A percentile compares a stretch with the other conserved stretches of the same genome.
Evolutionary conservation across 2,329 filamentous ascomycete genomes (phyloP).

Genomic region (Escovopsis sp.): DNA sequence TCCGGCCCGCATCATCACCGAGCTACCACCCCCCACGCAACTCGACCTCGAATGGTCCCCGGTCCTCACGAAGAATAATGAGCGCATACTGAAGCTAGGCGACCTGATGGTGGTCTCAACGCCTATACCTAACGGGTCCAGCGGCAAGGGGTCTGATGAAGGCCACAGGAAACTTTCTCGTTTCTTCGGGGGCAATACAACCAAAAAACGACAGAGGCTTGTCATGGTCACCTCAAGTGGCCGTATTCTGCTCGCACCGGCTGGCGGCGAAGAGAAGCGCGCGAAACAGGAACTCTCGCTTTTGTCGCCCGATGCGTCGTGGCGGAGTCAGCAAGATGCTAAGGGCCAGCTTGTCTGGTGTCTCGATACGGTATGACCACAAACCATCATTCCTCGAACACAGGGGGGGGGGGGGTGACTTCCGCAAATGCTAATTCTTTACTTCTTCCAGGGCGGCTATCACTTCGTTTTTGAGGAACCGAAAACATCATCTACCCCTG

Average conservation of each 20-base stretch:
- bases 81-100: constrained; percentile 86
- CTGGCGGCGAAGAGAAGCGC: constrained; percentile 91
- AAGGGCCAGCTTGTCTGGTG: constrained; percentile 82
- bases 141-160: constrained; percentile 55
- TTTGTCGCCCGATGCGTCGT: constrained; percentile 57
- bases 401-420: neutral
- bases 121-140: constrained; percentile 60
- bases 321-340: constrained; percentile 67
- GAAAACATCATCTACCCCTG: constrained; percentile 49
- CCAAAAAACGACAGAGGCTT: constrained; percentile 82
- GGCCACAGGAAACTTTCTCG: constrained; percentile 78
- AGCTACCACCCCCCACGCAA: constrained; percentile 90
- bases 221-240: constrained; percentile 92
- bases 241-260: constrained; percentile 75
- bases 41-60: constrained; percentile 98
- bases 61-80: constrained; percentile 77
- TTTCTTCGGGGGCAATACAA: constrained; percentile 82
- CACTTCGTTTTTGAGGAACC: constrained; percentile 88
- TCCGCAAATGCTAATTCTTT: constrained; percentile 11
- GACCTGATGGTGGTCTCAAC: constrained; percentile 76
- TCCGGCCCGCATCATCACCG: constrained; percentile 75
- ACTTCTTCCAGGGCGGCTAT: constrained; percentile 56
- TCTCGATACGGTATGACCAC: constrained; percentile 71
- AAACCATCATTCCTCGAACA: neutral
- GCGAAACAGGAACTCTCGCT: constrained; percentile 86